Evolutionary conservation across 2,329 filamentous ascomycete species (phyloP).

Genomic region (Fusarium multiceps): DNA sequence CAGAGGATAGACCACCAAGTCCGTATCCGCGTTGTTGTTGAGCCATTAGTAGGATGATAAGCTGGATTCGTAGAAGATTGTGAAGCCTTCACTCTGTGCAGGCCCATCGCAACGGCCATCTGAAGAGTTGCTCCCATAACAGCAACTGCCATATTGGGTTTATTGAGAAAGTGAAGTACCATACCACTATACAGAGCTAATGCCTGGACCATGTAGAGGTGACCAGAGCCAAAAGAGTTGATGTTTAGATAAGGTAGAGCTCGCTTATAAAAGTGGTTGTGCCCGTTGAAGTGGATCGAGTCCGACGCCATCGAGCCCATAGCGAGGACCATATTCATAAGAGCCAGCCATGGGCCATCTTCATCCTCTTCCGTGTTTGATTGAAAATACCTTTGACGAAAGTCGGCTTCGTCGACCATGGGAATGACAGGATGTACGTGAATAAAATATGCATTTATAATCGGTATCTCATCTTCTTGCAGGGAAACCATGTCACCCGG

Average conservation of each 20-base stretch:
- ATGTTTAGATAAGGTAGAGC: constrained; percentile 74
- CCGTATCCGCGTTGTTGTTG: constrained; percentile 47
- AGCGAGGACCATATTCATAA: constrained; percentile 81
- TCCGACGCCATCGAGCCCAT: constrained; percentile 78
- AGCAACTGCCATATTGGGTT: constrained; percentile 80
- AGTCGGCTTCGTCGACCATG: constrained; percentile 77
- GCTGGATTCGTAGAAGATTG: constrained; percentile 4
- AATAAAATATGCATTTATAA: constrained; percentile 74
- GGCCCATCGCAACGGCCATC: constrained; percentile 77
- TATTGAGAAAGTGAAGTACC: constrained; percentile 80
- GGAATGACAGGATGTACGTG: constrained; percentile 78
- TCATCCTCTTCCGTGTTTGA: constrained; percentile 65
- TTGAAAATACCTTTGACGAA: constrained; percentile 53
- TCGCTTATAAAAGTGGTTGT: constrained; percentile 68
- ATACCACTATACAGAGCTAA: constrained; percentile 78
- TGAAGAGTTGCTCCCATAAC: constrained; percentile 76
- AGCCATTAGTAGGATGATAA: constrained; percentile 58
- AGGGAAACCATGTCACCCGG: neutral
- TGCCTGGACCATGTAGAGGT: constrained; percentile 75
- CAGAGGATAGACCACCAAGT: constrained; percentile 83
- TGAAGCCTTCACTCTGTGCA: constrained; percentile 68
- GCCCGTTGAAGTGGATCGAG: constrained; percentile 69
- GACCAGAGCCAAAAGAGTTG: constrained; percentile 69
- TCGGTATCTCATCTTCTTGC: neutral
- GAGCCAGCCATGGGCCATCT: constrained; percentile 70